These are phyloP conservation scores for Ceriops tagal DNA, from an alignment of 345 rosid species.

Conservation along the genomic window DNA sequence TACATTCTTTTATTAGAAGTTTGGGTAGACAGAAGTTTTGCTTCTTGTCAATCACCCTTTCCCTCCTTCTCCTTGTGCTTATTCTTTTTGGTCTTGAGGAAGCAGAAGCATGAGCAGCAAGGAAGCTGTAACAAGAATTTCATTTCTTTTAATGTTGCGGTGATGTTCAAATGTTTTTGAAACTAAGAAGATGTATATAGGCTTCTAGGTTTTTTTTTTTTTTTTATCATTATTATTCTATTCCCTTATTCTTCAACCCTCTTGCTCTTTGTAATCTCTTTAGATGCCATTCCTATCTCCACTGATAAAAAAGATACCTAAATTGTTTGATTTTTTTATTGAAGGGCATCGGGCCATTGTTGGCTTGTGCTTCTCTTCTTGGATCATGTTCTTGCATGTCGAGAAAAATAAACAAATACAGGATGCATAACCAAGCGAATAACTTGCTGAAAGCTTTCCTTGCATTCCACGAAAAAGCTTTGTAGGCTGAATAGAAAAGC, in stretches of 20 bases:
- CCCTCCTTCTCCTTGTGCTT: slow-evolving; percentile 36
- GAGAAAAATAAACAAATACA: not conserved
- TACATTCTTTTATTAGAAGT: not conserved
- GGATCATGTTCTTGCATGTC: slow-evolving; percentile 1
- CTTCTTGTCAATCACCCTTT: slow-evolving; percentile 18
- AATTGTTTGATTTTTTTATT: slow-evolving; percentile 22
- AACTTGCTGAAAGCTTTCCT: slow-evolving; percentile 6
- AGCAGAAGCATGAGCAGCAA: slow-evolving; percentile 50
- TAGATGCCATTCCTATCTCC: slow-evolving; percentile 33
- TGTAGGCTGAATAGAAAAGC: slow-evolving; percentile 10
- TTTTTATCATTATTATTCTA: no score
- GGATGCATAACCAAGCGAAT: not conserved
- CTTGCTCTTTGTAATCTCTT: slow-evolving; percentile 11
- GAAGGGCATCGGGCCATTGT: not conserved
- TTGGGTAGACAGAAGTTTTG: not conserved
- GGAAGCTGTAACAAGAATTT: slow-evolving; percentile 45
- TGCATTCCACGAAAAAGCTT: not conserved
- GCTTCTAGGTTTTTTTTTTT: slow-evolving; percentile 5
- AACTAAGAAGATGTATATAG: slow-evolving; percentile 17
- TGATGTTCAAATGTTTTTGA: slow-evolving; percentile 18
- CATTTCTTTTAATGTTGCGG: slow-evolving; percentile 22
- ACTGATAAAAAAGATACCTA: slow-evolving; percentile 31
- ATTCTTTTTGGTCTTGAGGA: slow-evolving; percentile 38
- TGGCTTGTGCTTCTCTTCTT: slow-evolving; percentile 9
- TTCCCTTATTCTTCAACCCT: no score